A percentile compares a stretch with the other conserved stretches of the same genome.
These are phyloP conservation scores for Calvatia gigantea DNA, from an alignment of 768 basidiomycete species.

Conservation along the genomic window DNA sequence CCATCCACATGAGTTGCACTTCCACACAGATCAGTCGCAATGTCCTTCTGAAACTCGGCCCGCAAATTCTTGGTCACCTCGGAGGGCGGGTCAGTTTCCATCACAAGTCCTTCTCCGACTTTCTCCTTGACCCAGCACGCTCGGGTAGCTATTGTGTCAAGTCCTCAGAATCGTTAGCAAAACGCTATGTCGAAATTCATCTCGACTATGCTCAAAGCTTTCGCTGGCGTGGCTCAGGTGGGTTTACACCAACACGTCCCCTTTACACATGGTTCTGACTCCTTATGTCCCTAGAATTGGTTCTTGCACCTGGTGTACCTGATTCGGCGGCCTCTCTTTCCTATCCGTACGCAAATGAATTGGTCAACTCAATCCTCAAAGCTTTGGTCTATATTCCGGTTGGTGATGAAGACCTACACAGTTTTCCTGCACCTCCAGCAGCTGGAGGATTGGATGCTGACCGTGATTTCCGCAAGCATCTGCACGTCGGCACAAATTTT, in stretches of 20 bases:
- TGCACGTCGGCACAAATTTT: no score
- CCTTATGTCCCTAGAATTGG: not conserved
- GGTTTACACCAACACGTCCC: not conserved
- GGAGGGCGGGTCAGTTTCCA: not conserved
- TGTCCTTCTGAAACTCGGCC: not conserved
- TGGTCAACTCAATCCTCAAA: not conserved
- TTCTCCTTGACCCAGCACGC: not conserved
- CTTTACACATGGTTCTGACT: not conserved
- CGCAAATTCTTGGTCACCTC: not conserved
- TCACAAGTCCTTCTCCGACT: slow-evolving; percentile 4
- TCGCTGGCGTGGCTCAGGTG: not conserved
- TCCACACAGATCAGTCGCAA: not conserved
- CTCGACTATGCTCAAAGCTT: not conserved
- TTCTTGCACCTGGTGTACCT: not conserved
- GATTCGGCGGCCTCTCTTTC: not conserved
- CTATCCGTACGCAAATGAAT: not conserved
- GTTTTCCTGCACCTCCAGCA: not conserved
- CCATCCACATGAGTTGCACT: not conserved
- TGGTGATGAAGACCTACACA: not conserved
- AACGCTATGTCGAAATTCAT: not conserved
- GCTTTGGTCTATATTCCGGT: not conserved
- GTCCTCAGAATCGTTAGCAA: not conserved
- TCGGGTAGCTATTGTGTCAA: not conserved
- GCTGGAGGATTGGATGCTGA: not conserved
- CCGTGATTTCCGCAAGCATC: not conserved